Evolutionary conservation across 768 basidiomycete genomes (phyloP), one percentile per base, ranked within the genome.

Genomic region (Agrocybe chaxingu): DNA sequence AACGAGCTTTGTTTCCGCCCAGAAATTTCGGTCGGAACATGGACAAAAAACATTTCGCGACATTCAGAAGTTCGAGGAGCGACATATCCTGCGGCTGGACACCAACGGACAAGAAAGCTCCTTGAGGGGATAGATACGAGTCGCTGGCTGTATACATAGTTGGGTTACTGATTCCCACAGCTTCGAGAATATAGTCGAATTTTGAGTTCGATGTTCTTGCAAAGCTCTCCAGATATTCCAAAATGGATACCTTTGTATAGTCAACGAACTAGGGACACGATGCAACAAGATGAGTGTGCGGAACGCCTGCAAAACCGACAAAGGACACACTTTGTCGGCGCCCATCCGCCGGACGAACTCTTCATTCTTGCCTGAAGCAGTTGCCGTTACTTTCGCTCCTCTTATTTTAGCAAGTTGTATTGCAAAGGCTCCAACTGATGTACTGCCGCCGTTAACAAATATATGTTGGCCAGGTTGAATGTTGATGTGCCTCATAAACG

Each of bases 361-460:
- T 40, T 79, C 76, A 52, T 87, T 89, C 62, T 73, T 78, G 1
- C 61, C 70, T 3, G 85, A 87, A 7, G 83, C 85, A 30, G 75
- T 80, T 0, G 79, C 79, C 2, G 77, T 69, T 4, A 89, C 85
- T 45, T 63, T 69, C 48, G 80, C 79, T 3, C 84, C 84, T 53
- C 70, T 71, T 0, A 78, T 74, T 60, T 89, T 90, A 7, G 87
- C 85, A 8, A 89, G 61, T 62, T 89, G 86, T 42, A 90, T 84
- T 1, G 85, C 87, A 56, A 77, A 78, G n/a, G 74, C 68, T 3
- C 88, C 89, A 1, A 89, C 84, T 9, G 81, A 67, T 1, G 84
- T 80, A 45, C 82, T 84, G 3, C 85, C 89, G 0, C 87, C 87
- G 49, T 87, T 84, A 58, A 92, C 70, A 56, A 90, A 77, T 24